Conservation (phyloP, 768 basidiomycete species). For the Jaapia argillacea region DNA sequence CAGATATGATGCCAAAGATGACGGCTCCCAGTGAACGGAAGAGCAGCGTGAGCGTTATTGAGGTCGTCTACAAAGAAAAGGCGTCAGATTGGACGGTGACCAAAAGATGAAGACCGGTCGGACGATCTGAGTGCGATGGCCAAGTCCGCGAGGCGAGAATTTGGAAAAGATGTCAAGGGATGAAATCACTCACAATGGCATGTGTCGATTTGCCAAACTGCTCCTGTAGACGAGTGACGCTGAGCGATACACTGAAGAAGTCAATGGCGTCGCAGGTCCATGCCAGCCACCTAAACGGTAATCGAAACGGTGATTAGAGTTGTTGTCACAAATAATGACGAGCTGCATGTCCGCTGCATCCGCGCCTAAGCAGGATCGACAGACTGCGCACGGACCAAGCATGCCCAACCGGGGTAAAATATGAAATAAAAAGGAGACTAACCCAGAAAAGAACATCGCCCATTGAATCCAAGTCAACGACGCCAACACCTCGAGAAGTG, state of each 20-base stretch:
- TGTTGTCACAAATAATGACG: too few species aligned
- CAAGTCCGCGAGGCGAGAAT: not conserved
- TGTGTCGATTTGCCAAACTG: slow-evolving; percentile 36
- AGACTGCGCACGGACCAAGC: too few species aligned
- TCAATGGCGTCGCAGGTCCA: slow-evolving; percentile 87
- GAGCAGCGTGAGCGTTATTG: slow-evolving; percentile 89
- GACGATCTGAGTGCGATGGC: too few species aligned
- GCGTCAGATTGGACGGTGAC: slow-evolving; percentile 4
- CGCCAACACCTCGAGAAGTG: slow-evolving; percentile 28
- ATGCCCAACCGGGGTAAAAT: too few species aligned
- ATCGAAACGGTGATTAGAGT: too few species aligned
- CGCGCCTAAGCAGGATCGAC: too few species aligned
- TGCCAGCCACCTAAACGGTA: slow-evolving; percentile 53
- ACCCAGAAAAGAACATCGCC: slow-evolving; percentile 49
- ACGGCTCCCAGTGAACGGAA: slow-evolving; percentile 79
- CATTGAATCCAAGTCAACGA: slow-evolving; percentile 37
- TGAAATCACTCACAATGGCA: slow-evolving; percentile 28
- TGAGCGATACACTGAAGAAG: slow-evolving; percentile 71
- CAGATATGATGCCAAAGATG: slow-evolving; percentile 77
- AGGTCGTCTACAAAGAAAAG: slow-evolving; percentile 47
- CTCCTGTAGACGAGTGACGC: slow-evolving; percentile 30
- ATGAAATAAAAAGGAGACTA: slow-evolving; percentile 5
- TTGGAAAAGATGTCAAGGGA: not conserved
- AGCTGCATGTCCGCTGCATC: too few species aligned
- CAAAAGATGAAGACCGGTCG: too few species aligned